phyloP scores from a whole-genome alignment of 768 basidiomycete species.

The Terana coerulea region DNA sequence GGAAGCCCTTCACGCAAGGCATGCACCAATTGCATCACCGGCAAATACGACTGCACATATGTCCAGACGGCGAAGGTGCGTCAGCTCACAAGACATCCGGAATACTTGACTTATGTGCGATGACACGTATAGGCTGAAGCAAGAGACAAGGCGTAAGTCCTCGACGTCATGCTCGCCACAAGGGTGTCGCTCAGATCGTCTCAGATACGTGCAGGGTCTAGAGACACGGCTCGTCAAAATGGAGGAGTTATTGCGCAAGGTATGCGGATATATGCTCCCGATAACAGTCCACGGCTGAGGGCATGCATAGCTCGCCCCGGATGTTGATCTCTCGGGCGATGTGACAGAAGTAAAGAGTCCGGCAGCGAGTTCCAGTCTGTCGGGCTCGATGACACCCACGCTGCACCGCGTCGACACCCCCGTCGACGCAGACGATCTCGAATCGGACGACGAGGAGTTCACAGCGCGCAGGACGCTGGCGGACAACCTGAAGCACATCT shows the following conservation, averaged over 20 bases:
- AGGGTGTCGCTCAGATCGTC: constrained; percentile 24
- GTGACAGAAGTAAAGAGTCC: constrained; percentile 34
- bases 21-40: constrained; percentile 10
- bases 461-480: background rate
- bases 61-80: constrained; percentile 7
- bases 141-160: constrained; percentile 8
- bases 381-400: background rate
- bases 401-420: constrained; percentile 4
- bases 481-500: constrained; percentile 4
- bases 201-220: constrained; percentile 34
- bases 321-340: constrained; percentile 50
- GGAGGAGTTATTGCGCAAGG: constrained; percentile 7
- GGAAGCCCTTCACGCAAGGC: constrained; percentile 2
- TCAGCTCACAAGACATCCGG: background rate
- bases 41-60: constrained; percentile 13
- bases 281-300: background rate
- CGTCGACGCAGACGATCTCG: constrained; percentile 19
- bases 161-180: background rate
- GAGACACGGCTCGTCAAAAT: constrained; percentile 7
- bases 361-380: background rate
- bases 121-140: background rate
- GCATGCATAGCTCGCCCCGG: background rate
- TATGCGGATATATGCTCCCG: background rate
- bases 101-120: background rate
- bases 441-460: constrained; percentile 15